Evolutionary conservation across 2,329 filamentous ascomycete species (phyloP), one percentile per base, ranked within the genome.

Genomic region (Colletotrichum sp.): DNA sequence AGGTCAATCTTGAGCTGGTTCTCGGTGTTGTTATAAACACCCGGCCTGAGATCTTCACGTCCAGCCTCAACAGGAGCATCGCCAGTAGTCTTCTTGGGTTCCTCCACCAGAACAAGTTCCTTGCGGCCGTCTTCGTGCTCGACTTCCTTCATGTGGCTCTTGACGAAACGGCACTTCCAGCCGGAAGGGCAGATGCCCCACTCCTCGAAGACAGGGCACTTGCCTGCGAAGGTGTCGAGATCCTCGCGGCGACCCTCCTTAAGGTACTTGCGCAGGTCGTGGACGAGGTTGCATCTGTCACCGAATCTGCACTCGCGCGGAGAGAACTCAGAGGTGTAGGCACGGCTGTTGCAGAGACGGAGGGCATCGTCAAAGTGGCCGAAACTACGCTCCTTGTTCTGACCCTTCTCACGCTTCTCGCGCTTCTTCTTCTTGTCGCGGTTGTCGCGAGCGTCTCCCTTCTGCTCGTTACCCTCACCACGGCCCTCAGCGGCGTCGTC

Each of bases 101-200:
- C 82, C 63, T 92, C 90, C 24, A 94, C 80, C 64, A 98, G 88
- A 4, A 96, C 88, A 68, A 98, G 86, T 85, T 98, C 96, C 80
- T 94, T 95, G 78, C 91, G 91, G 10, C 96, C 96, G 83, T 98
- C 96, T 69, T 93, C 92, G 24, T 89, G 92, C 78, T 94, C 91
- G 28, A 94, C 85, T 85, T 98, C 96, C 77, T 92, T 89, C 80
- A 95, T 97, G 85, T 99, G 97, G 77, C 95, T 97, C 77, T 90
- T 90, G 38, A 95, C 94, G 81, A 98, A 98, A 26, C 96, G 94
- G 83, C 97, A 99, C 83, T 96, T 98, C 96, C 96, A 99, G 7
- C 97, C 97, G 16, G 94, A 91, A 64, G 91, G 90, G 80, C 97
- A 99, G 76, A 89, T 91, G 14, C 96, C 96, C 77, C 93, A 91